A percentile compares a stretch with the other conserved stretches of the same genome.
Conservation (phyloP, 164 flowering plant species). For the Kingdonia uniflora region DNA sequence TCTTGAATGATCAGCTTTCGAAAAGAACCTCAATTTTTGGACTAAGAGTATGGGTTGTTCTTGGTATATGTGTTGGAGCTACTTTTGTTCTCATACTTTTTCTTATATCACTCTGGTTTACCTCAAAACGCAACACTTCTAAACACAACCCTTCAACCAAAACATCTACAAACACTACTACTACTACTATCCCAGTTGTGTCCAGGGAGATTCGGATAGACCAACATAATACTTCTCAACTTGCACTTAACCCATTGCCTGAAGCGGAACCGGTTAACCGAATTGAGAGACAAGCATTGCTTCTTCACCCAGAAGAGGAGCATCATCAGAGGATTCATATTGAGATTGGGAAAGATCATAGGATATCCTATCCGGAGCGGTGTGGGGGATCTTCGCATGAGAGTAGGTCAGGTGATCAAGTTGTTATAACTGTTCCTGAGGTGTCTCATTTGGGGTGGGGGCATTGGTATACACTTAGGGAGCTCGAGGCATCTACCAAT, state of each 20-base stretch:
- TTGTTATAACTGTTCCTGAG: slow-evolving; percentile 30
- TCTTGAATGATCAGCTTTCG: slow-evolving; percentile 55
- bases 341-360: slow-evolving; percentile 38
- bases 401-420: slow-evolving; percentile 26
- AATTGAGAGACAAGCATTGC: slow-evolving; percentile 26
- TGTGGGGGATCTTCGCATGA: slow-evolving; percentile 22
- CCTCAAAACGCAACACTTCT: slow-evolving; percentile 21
- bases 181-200: slow-evolving; percentile 30
- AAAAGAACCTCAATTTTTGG: slow-evolving; percentile 65
- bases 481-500: slow-evolving; percentile 54
- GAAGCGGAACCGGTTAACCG: slow-evolving; percentile 21
- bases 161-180: neutral
- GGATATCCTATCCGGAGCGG: slow-evolving; percentile 36
- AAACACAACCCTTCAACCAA: slow-evolving; percentile 10
- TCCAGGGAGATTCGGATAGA: slow-evolving; percentile 49
- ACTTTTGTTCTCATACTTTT: slow-evolving; percentile 60
- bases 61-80: slow-evolving; percentile 66
- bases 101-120: slow-evolving; percentile 59
- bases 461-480: slow-evolving; percentile 69
- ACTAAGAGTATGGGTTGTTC: slow-evolving; percentile 55
- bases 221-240: slow-evolving; percentile 11
- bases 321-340: slow-evolving; percentile 34
- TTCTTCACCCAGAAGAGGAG: slow-evolving; percentile 27
- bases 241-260: slow-evolving; percentile 20
- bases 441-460: slow-evolving; percentile 87